These are phyloP conservation scores for Lathyrus aphaca DNA, from an alignment of 306 rosid species.

Conservation along the genomic window DNA sequence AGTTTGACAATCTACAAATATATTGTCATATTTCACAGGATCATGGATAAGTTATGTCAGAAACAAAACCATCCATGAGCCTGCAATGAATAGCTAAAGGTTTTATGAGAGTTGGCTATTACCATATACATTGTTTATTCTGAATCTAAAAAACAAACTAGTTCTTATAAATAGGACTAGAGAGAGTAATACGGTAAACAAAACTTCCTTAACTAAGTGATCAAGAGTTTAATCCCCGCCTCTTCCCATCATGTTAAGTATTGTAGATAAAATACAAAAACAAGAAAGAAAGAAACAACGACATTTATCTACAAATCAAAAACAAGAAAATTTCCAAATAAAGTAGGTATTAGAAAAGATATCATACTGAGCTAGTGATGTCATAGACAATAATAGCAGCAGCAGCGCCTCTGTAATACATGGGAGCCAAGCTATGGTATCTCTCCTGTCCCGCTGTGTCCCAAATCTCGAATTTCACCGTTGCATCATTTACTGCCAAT, in stretches of 20 bases:
- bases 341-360: conserved; percentile 30
- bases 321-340: conserved; percentile 6
- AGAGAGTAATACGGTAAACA: not conserved
- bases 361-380: conserved; percentile 56
- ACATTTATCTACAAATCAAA: conserved; percentile 4
- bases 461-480: conserved; percentile 67
- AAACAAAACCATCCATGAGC: not conserved
- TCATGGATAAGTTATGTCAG: not conserved
- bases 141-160: too few relatives aligned
- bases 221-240: conserved; percentile 7
- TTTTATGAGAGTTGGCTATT: too few relatives aligned
- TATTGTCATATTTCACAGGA: not conserved
- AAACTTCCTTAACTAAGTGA: conserved; percentile 18
- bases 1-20: conserved; percentile 13
- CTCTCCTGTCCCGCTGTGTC: conserved; percentile 72
- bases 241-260: not conserved
- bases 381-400: conserved; percentile 71
- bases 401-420: conserved; percentile 74
- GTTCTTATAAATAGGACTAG: too few relatives aligned
- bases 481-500: conserved; percentile 63
- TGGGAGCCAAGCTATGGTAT: conserved; percentile 72
- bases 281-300: conserved; percentile 21
- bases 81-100: not conserved
- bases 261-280: not conserved
- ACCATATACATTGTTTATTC: too few relatives aligned